phyloP scores from a whole-genome alignment of 371 early-diverging fungal genomes.

The Homolaphlyctis polyrhiza region DNA sequence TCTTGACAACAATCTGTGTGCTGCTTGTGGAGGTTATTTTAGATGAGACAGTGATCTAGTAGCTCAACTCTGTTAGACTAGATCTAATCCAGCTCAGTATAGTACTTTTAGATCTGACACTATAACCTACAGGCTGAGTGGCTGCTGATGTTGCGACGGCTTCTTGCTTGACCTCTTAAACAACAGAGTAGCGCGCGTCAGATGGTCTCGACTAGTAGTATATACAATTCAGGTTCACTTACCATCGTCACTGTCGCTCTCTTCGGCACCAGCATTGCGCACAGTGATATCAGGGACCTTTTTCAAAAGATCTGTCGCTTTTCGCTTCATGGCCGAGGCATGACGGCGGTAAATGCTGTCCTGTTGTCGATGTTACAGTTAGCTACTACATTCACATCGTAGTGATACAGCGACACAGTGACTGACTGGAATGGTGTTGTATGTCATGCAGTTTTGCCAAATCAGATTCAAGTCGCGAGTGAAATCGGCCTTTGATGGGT shows the following conservation, averaged over 20 bases:
- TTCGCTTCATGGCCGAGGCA: conserved; percentile 76
- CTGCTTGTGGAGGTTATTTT: too few species aligned
- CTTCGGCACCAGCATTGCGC: conserved; percentile 18
- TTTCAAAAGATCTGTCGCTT: conserved; percentile 64
- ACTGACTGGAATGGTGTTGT: conserved; percentile 67
- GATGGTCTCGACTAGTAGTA: too few species aligned
- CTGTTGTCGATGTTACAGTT: conserved; percentile 10
- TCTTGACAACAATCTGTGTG: too few species aligned
- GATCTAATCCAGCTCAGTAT: too few species aligned
- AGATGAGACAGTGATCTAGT: too few species aligned
- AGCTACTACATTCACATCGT: background rate
- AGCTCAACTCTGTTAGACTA: too few species aligned
- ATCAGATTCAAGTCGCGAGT: conserved; percentile 74
- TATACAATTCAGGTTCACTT: too few species aligned
- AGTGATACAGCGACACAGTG: background rate
- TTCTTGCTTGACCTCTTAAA: too few species aligned
- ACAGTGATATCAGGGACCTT: conserved; percentile 73
- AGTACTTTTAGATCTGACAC: too few species aligned
- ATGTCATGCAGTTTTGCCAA: conserved; percentile 76
- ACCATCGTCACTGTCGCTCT: conserved; percentile 33
- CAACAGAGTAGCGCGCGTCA: too few species aligned
- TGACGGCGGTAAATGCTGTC: conserved; percentile 77
- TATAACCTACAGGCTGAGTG: too few species aligned
- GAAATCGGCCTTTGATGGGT: conserved; percentile 75
- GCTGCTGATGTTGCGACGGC: too few species aligned